Conservation (phyloP, 2,329 filamentous ascomycete genomes). For the Fusarium sp. region DNA sequence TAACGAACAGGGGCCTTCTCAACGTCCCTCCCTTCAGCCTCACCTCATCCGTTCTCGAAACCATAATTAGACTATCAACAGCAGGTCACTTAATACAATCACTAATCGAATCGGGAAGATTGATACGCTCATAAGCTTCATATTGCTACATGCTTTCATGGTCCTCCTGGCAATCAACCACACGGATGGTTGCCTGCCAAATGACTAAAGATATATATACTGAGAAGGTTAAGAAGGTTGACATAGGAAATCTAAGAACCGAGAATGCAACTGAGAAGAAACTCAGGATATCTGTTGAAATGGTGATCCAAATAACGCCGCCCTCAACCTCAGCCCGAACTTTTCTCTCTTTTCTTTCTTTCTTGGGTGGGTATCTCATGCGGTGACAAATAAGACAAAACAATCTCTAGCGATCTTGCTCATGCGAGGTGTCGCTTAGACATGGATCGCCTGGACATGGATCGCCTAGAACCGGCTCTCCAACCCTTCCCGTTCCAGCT, state of each 20-base stretch:
- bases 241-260: constrained; percentile 26
- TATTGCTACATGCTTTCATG: constrained; percentile 31
- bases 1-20: constrained; percentile 27
- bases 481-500: constrained; percentile 26
- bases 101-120: neutral
- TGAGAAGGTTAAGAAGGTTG: constrained; percentile 33
- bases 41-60: neutral
- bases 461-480: constrained; percentile 27
- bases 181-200: constrained; percentile 5
- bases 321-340: constrained; percentile 2
- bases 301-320: constrained; percentile 23
- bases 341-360: constrained; percentile 12
- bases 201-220: constrained; percentile 30
- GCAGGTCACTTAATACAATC: neutral
- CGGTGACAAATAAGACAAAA: constrained; percentile 5
- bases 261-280: constrained; percentile 19
- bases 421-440: constrained; percentile 38
- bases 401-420: constrained; percentile 11
- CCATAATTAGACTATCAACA: neutral
- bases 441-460: constrained; percentile 29
- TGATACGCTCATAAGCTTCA: constrained; percentile 3
- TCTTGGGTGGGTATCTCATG: constrained; percentile 26
- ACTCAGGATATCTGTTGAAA: constrained; percentile 13
- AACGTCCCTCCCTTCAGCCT: constrained; percentile 21
- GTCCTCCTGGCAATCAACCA: constrained; percentile 5